Evolutionary conservation across 1,139 yeast species (phyloP).

Genomic region (Taphrina pruni): DNA sequence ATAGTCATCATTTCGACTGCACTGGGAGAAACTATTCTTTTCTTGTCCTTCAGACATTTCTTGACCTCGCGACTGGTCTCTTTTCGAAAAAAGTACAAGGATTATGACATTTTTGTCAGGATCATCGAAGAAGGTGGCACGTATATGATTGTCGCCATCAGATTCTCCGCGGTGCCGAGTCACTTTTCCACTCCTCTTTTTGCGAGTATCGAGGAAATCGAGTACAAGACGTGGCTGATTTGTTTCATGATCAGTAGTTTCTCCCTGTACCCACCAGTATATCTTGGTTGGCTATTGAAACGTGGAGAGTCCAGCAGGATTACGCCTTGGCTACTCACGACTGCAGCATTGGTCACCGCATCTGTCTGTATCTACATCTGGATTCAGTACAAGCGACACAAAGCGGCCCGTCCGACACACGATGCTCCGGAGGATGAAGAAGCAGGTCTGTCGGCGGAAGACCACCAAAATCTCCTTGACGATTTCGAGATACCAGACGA

Average conservation of each 20-base stretch:
- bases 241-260: conserved; percentile 22
- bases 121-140: conserved; percentile 43
- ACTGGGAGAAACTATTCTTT: conserved; percentile 41
- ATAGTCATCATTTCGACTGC: conserved; percentile 39
- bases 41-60: conserved; percentile 39
- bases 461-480: conserved; percentile 1
- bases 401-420: conserved; percentile 1
- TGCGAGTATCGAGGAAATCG: conserved; percentile 34
- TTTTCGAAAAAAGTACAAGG: conserved; percentile 35
- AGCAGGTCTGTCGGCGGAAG: conserved; percentile 1
- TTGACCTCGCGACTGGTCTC: conserved; percentile 26
- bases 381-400: conserved; percentile 29
- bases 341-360: conserved; percentile 26
- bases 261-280: conserved; percentile 34
- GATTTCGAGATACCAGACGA: conserved; percentile 9
- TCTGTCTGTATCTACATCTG: conserved; percentile 31
- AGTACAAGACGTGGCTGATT: conserved; percentile 19
- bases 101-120: conserved; percentile 41
- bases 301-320: conserved; percentile 34
- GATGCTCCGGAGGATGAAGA: not conserved
- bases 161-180: conserved; percentile 40
- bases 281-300: conserved; percentile 34
- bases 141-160: conserved; percentile 40
- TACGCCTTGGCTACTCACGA: conserved; percentile 34
- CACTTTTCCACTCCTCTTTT: conserved; percentile 42